Evolutionary conservation across 345 rosid species (phyloP), one percentile per base, ranked within the genome.

Genomic region (Acer negundo): DNA sequence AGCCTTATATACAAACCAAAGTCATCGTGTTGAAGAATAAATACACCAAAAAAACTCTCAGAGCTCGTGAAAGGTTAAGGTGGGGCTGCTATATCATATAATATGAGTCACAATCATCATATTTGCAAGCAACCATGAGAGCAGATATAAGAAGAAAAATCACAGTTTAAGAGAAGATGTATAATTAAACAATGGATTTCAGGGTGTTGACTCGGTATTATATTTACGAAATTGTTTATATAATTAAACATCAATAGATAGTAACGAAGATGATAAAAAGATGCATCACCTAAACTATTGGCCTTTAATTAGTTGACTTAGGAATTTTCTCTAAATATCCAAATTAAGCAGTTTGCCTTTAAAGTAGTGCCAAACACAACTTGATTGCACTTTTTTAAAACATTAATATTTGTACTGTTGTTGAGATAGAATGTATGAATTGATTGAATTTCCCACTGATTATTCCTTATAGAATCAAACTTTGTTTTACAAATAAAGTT

Each of bases 1-100:
- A 49, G 26, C 75, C 63, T 46, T 35, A 35, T 35, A 35, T 35
- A 35, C 12, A 79, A 67, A 28, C 47, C 44, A 71, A 77, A 75
- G 80, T 77, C 83, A 56, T 62, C 20, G 4, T 64, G 67, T 62
- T 44, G 68, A 47, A 79, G 2, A 77, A 79, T 76, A 72, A 59
- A 81, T 72, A 40, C 12, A 67, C 47, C 55, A 2, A 64, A 68
- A 68, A 22, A 82, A 72, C 82, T 80, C 81, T 76, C 63, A 63
- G 70, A 19, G 56, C 23, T 23, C 7, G 16, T 84, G 84, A 84
- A 84, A 78, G 83, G 89, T 75, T 80, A 82, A 78, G 38, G 70
- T n/a, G 23, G 40, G 61, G 22, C 3, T 64, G 17, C 4, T 64
- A 76, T 62, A 75, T 78, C 73, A 75, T 68, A 75, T 73, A 16